Evolutionary conservation across 2,329 filamentous ascomycete genomes (phyloP).

Genomic region (Westerdykella ornata): DNA sequence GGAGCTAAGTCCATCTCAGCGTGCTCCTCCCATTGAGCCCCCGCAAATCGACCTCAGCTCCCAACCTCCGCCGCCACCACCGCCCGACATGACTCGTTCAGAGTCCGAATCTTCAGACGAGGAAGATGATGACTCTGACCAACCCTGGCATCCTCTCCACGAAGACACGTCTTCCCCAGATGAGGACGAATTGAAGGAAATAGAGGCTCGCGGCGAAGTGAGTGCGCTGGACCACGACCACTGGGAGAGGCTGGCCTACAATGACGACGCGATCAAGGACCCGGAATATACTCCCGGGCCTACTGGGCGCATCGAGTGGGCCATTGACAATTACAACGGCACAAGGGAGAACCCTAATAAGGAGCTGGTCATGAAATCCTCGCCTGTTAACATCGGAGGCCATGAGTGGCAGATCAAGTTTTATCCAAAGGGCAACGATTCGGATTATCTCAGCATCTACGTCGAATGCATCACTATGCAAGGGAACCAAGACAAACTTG

Average conservation of each 20-base stretch:
- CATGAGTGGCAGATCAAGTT: conserved; percentile 62
- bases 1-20: conserved; percentile 3
- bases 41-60: conserved; percentile 17
- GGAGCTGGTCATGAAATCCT: conserved; percentile 53
- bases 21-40: conserved; percentile 14
- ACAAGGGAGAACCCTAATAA: conserved; percentile 55
- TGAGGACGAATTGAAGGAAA: conserved; percentile 53
- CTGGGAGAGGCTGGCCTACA: conserved; percentile 54
- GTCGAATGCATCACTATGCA: conserved; percentile 52
- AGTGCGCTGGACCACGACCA: conserved; percentile 54
- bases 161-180: conserved; percentile 53
- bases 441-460: conserved; percentile 54
- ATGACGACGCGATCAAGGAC: conserved; percentile 41
- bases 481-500: conserved; percentile 4
- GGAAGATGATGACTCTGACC: conserved; percentile 31
- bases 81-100: conserved; percentile 25
- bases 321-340: conserved; percentile 53
- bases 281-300: conserved; percentile 51
- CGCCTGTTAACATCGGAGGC: conserved; percentile 50
- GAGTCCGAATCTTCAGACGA: conserved; percentile 32
- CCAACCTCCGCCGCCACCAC: conserved; percentile 30
- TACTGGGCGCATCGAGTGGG: conserved; percentile 54
- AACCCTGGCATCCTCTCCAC: conserved; percentile 48
- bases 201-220: conserved; percentile 46
- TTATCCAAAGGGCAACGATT: conserved; percentile 55